These are phyloP conservation scores for Fragilariopsis cylindrus DNA, from an alignment of 108 stramenopile genomes.

Conservation along the genomic window DNA sequence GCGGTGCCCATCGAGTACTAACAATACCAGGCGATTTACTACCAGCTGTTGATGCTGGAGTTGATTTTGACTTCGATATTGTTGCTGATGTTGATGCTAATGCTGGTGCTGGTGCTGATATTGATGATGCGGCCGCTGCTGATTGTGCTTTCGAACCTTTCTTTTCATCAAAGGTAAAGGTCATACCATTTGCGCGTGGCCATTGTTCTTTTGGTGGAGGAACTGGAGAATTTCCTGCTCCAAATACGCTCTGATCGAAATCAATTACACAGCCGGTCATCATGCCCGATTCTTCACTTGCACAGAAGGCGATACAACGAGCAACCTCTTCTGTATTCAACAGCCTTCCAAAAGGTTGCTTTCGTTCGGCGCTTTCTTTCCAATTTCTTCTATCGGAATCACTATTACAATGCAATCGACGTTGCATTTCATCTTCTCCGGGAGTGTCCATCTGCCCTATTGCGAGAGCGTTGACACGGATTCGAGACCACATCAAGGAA, in stretches of 20 bases:
- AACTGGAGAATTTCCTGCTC: conserved; percentile 23
- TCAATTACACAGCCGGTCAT: conserved; percentile 41
- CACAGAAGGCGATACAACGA: conserved; percentile 34
- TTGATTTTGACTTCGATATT: background rate
- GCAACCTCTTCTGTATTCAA: conserved; percentile 25
- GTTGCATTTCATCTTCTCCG: conserved; percentile 25
- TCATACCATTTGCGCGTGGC: conserved; percentile 18
- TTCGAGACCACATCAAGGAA: conserved; percentile 20
- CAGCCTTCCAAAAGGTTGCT: conserved; percentile 30
- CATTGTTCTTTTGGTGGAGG: conserved; percentile 33
- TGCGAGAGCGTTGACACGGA: conserved; percentile 29
- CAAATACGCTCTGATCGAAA: conserved; percentile 33
- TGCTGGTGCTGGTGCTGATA: background rate
- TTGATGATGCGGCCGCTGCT: background rate
- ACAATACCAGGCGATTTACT: background rate
- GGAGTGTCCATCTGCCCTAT: conserved; percentile 40
- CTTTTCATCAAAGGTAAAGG: conserved; percentile 19
- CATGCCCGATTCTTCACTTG: conserved; percentile 33
- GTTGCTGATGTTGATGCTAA: background rate
- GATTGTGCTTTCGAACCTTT: background rate
- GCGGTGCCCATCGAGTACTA: background rate
- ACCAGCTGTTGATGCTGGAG: background rate
- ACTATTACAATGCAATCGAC: background rate
- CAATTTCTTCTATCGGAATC: background rate
- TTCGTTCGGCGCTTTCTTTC: conserved; percentile 2